phyloP scores from a whole-genome alignment of 306 rosid species.

The Rosa chinensis region DNA sequence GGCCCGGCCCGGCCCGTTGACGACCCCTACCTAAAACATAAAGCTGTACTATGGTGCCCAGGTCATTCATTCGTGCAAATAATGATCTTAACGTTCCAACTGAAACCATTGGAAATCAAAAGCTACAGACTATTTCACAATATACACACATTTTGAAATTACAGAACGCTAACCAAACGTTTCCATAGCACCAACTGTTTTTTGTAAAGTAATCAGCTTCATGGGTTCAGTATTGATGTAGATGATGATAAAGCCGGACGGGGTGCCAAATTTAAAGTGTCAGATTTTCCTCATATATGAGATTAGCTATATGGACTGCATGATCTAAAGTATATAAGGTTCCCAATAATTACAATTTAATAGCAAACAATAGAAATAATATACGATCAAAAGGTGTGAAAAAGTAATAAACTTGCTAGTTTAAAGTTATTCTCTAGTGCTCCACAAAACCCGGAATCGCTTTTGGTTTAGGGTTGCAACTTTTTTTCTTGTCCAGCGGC shows the following conservation, averaged over 20 bases:
- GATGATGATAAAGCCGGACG: conserved; percentile 42
- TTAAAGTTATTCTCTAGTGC: too few relatives aligned
- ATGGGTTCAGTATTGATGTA: conserved; percentile 29
- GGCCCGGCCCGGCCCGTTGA: too few relatives aligned
- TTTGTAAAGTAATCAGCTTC: not conserved
- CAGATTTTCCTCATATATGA: not conserved
- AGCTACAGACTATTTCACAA: conserved; percentile 5
- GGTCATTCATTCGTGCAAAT: not conserved
- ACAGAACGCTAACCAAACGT: conserved; percentile 2
- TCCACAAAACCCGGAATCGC: too few relatives aligned
- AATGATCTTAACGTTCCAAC: not conserved
- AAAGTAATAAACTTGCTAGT: too few relatives aligned
- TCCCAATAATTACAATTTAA: not conserved
- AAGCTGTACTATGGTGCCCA: not conserved
- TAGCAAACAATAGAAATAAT: conserved; percentile 6
- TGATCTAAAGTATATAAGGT: not conserved
- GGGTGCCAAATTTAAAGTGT: conserved; percentile 28
- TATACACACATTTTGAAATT: conserved; percentile 27
- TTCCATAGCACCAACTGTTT: conserved; percentile 5
- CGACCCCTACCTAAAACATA: conserved; percentile 9
- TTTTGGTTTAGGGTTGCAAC: too few relatives aligned
- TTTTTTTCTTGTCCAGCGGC: too few relatives aligned
- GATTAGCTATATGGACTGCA: not conserved
- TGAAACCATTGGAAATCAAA: not conserved
- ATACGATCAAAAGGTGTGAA: too few relatives aligned